A percentile compares a stretch with the other conserved stretches of the same genome.
Conservation (phyloP, 1,284 basidiomycete genomes). For the Bjerkandera adusta region DNA sequence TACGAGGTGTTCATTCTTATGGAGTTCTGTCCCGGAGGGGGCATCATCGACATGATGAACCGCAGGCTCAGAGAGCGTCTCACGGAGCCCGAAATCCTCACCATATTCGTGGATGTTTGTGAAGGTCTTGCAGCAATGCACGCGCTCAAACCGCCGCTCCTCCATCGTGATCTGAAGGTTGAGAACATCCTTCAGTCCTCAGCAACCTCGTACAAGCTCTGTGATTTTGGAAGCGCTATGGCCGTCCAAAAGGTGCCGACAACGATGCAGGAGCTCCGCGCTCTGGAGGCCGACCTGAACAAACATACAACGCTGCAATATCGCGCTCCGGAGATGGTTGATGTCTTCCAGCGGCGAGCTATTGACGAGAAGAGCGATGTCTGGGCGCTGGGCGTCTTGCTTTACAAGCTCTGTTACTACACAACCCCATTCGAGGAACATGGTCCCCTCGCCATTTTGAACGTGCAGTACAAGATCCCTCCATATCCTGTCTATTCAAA, state of each 20-base stretch:
- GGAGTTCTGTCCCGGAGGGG: slow-evolving; percentile 95
- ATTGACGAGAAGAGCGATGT: slow-evolving; percentile 90
- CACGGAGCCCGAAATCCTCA: slow-evolving; percentile 93
- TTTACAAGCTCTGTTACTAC: slow-evolving; percentile 94
- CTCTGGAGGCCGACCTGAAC: slow-evolving; percentile 90
- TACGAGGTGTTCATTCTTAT: slow-evolving; percentile 99
- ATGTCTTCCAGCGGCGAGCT: slow-evolving; percentile 79
- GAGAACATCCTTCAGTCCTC: slow-evolving; percentile 94
- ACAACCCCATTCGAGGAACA: slow-evolving; percentile 99
- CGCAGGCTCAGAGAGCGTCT: slow-evolving; percentile 90
- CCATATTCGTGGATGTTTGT: slow-evolving; percentile 96
- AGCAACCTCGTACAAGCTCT: slow-evolving; percentile 85
- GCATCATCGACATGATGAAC: slow-evolving; percentile 99
- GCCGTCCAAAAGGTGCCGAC: slow-evolving; percentile 73
- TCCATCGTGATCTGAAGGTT: slow-evolving; percentile 98
- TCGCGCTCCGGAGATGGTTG: slow-evolving; percentile 97
- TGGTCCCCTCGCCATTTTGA: slow-evolving; percentile 93
- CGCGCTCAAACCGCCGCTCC: slow-evolving; percentile 81
- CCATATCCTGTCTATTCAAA: slow-evolving; percentile 91
- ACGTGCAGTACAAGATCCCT: slow-evolving; percentile 94
- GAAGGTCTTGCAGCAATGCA: slow-evolving; percentile 95
- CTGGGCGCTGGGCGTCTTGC: slow-evolving; percentile 75
- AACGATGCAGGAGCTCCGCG: slow-evolving; percentile 79
- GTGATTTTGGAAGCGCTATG: slow-evolving; percentile 96
- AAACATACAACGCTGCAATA: slow-evolving; percentile 95